Evolutionary conservation across 306 rosid species (phyloP), one percentile per base, ranked within the genome.

Genomic region (Gillenia trifoliata): DNA sequence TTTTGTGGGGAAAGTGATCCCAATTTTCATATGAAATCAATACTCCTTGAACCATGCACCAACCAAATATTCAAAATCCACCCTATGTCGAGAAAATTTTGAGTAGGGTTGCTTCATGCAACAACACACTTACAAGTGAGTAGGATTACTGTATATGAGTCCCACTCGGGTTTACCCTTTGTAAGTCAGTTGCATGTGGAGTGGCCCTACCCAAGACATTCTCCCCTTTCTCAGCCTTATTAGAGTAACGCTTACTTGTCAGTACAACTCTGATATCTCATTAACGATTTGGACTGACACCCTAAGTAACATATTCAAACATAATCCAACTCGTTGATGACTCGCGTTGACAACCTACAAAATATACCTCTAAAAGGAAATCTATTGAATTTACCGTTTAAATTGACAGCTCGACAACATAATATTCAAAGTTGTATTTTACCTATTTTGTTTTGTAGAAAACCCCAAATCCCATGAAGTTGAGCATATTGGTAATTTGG

Each of bases 401-500:
- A 2, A 15, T 61, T 15, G 12, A 16, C 23, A 61, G 5, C 2
- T 0, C 1, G 0, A 28, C 6, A 61, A 0, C 40, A 3, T 17
- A 61, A 29, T 8, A 15, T 29, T 3, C n/a, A 3, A 61, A 61
- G n/a, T 28, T 26, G 5, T 29, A 61, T 59, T 25, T 5, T 47
- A 16, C 52, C 8, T 16, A 62, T 17, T 62, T 62, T 29, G 40
- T 62, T 16, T 3, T 3, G 10, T 63, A 7, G 26, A 33, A 30
- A 31, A 9, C 20, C 26, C 19, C 26, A 33, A 64, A 33, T 64
- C 10, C 68, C 9, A 20, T 6, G 4, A 26, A 26, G 16, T 11
- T 23, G 31, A 31, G 80, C 68, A 77, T 70, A 74, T 47, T 79
- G 66, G 84, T n/a, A n/a, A n/a, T n/a, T n/a, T n/a, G n/a, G n/a